phyloP scores from a whole-genome alignment of 768 basidiomycete genomes.

The Xerocomellus dryophilus region DNA sequence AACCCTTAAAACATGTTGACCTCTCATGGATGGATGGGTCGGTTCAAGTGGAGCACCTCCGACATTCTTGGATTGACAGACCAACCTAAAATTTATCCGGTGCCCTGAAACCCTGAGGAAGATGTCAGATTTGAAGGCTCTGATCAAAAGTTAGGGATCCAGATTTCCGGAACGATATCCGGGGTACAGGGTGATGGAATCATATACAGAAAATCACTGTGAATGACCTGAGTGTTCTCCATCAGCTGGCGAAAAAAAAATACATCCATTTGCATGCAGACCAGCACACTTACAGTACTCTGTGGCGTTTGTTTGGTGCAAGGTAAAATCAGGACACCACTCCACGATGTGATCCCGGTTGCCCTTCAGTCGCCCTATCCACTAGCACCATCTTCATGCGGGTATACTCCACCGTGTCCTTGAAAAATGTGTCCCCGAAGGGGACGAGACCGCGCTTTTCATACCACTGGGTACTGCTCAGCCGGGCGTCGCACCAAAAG shows the following conservation, averaged over 20 bases:
- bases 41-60: constrained; percentile 1
- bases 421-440: constrained; percentile 54
- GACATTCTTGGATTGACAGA: not conserved
- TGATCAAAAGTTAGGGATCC: constrained; percentile 1
- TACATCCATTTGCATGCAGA: not conserved
- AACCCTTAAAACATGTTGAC: not conserved
- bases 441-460: constrained; percentile 45
- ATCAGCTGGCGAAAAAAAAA: constrained; percentile 9
- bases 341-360: not conserved
- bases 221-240: constrained; percentile 5
- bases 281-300: constrained; percentile 4
- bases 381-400: constrained; percentile 45
- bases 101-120: constrained; percentile 4
- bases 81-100: not conserved
- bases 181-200: constrained; percentile 18
- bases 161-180: constrained; percentile 2
- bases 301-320: not conserved
- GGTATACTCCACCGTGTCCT: constrained; percentile 53
- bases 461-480: constrained; percentile 47
- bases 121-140: not conserved
- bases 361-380: not conserved
- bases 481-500: constrained; percentile 60
- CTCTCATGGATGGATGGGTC: constrained; percentile 1
- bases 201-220: constrained; percentile 1
- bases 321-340: not conserved